Conservation (phyloP, 2,329 filamentous ascomycete genomes). For the Trichoderma atroviride region DNA sequence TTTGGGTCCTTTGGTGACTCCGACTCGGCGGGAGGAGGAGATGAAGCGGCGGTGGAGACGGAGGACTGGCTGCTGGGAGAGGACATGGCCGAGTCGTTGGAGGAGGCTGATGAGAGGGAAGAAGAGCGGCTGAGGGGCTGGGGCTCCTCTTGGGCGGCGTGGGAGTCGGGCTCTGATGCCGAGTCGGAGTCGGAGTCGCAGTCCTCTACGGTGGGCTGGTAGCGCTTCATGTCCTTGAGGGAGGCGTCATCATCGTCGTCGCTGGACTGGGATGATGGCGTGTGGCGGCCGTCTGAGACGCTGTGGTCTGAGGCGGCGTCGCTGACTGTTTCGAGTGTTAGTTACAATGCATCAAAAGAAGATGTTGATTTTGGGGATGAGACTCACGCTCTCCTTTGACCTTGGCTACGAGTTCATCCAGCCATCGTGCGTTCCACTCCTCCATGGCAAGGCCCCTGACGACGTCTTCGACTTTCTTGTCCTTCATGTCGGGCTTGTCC, state of each 20-base stretch:
- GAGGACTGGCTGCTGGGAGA: neutral
- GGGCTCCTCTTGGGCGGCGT: neutral
- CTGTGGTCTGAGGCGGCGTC: slow-evolving; percentile 1
- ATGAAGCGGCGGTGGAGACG: neutral
- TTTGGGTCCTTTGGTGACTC: neutral
- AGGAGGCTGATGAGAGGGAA: slow-evolving; percentile 9
- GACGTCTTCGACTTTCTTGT: slow-evolving; percentile 30
- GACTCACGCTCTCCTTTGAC: slow-evolving; percentile 25
- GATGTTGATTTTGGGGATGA: too few relatives aligned
- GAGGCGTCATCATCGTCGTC: slow-evolving; percentile 14
- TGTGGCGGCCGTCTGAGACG: slow-evolving; percentile 2
- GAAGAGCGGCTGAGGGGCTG: neutral
- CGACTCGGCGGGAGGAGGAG: neutral
- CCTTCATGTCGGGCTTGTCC: neutral
- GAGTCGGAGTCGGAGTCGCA: slow-evolving; percentile 13
- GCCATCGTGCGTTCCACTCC: slow-evolving; percentile 24
- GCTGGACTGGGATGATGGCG: neutral
- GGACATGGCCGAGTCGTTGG: neutral
- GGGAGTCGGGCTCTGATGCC: slow-evolving; percentile 8
- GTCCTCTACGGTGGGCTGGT: slow-evolving; percentile 33
- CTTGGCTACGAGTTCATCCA: slow-evolving; percentile 28
- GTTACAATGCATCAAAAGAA: neutral
- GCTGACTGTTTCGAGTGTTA: neutral
- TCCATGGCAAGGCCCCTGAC: slow-evolving; percentile 27
- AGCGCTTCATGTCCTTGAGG: slow-evolving; percentile 24